Conservation (phyloP, 345 rosid genomes). For the Eucalyptus caleyi region DNA sequence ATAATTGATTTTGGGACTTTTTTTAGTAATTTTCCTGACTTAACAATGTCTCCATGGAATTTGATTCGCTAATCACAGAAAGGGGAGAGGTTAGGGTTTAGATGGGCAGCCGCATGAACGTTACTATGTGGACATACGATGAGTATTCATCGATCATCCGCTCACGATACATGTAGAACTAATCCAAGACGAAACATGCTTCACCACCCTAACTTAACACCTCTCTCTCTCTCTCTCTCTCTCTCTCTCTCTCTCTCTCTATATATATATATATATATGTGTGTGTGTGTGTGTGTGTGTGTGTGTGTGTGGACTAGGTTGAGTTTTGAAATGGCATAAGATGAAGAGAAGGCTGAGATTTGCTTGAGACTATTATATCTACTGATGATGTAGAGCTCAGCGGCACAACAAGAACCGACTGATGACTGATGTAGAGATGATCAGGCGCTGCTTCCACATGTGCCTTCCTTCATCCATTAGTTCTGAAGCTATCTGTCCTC, state of each 20-base stretch:
- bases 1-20: too few species aligned
- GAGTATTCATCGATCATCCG: not conserved
- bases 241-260: not conserved
- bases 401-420: not conserved
- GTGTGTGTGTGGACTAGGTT: too few species aligned
- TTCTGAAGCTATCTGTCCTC: not conserved
- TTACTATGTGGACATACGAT: not conserved
- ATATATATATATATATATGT: too few species aligned
- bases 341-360: not conserved
- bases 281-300: too few species aligned
- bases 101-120: accelerated
- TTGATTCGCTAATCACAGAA: not conserved
- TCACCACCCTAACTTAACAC: not conserved
- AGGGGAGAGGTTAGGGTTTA: not conserved
- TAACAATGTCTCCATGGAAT: not conserved
- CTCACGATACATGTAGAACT: accelerated
- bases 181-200: not conserved
- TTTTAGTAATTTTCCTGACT: not conserved
- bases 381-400: not conserved
- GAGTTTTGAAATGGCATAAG: too few species aligned
- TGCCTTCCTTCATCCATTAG: not conserved
- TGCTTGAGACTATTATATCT: not conserved
- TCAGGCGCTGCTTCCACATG: not conserved
- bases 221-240: not conserved
- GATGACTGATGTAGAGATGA: not conserved